Evolutionary conservation across 257 asterid genomes (phyloP).

Genomic region (Parsonsia alboflavescens): DNA sequence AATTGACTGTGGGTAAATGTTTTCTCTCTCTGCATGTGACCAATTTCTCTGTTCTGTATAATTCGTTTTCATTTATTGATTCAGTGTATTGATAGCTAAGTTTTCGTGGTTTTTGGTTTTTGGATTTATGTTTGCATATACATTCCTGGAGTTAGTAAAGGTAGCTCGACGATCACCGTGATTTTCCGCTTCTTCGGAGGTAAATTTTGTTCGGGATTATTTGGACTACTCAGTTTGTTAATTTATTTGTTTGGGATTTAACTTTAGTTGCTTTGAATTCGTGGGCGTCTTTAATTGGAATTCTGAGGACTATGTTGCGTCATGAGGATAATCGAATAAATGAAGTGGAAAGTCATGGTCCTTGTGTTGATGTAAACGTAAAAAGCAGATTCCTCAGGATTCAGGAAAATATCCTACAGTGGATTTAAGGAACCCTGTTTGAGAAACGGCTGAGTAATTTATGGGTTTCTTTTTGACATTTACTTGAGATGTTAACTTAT

Average conservation of each 20-base stretch:
- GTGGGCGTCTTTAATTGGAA: background rate
- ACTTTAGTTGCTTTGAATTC: background rate
- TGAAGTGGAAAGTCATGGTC: background rate
- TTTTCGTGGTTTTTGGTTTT: background rate
- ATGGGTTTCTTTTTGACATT: background rate
- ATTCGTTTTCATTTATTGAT: background rate
- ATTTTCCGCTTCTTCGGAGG: background rate
- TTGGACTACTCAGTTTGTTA: background rate
- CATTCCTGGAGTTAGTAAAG: background rate
- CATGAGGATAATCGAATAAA: background rate
- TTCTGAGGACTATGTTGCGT: background rate
- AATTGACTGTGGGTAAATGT: background rate
- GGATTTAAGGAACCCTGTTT: background rate
- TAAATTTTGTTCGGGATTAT: background rate
- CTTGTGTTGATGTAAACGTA: background rate
- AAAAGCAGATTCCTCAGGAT: too few relatives aligned
- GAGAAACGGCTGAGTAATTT: background rate
- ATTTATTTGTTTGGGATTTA: background rate
- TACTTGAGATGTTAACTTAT: background rate
- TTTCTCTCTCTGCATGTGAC: slow-evolving; percentile 1
- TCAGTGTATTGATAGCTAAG: background rate
- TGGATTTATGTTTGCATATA: background rate
- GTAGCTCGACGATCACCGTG: background rate
- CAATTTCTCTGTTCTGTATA: background rate
- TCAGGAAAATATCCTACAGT: background rate